A percentile compares a stretch with the other conserved stretches of the same genome.
phyloP scores from a whole-genome alignment of 2,329 filamentous ascomycete species.

The Elsinoe fawcettii region DNA sequence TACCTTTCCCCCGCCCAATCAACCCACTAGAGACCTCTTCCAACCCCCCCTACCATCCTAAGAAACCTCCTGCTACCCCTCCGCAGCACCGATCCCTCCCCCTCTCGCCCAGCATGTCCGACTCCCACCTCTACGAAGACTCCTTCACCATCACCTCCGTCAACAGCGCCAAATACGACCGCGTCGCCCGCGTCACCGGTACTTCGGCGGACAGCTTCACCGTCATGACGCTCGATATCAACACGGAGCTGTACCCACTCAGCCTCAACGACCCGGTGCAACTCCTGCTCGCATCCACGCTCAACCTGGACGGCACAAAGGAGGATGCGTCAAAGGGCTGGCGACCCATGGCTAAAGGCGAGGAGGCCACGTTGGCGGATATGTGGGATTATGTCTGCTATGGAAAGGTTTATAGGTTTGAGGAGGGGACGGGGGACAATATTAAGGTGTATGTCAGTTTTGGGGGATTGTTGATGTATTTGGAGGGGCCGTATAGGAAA shows the following conservation, averaged over 20 bases:
- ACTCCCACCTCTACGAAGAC: slow-evolving; percentile 90
- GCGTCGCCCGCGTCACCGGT: slow-evolving; percentile 76
- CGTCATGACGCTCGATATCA: slow-evolving; percentile 81
- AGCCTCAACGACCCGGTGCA: slow-evolving; percentile 66
- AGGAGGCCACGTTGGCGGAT: slow-evolving; percentile 54
- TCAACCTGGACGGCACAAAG: slow-evolving; percentile 75
- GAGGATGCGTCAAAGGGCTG: slow-evolving; percentile 47
- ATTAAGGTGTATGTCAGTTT: slow-evolving; percentile 56
- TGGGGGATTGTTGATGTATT: slow-evolving; percentile 79
- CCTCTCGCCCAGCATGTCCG: slow-evolving; percentile 51
- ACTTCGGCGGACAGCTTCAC: slow-evolving; percentile 67
- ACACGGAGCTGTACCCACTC: slow-evolving; percentile 83
- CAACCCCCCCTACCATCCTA: too few relatives aligned
- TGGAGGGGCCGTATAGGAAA: slow-evolving; percentile 94
- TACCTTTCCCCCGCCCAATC: neutral
- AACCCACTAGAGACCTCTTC: too few relatives aligned
- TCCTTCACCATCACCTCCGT: slow-evolving; percentile 73
- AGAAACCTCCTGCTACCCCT: neutral
- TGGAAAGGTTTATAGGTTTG: slow-evolving; percentile 82
- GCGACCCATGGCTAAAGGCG: slow-evolving; percentile 58
- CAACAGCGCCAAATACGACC: slow-evolving; percentile 88
- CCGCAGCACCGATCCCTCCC: neutral
- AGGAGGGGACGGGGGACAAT: slow-evolving; percentile 72
- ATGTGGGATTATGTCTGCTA: slow-evolving; percentile 83
- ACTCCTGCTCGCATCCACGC: slow-evolving; percentile 73